Percentiles rank a stretch among this genome's conserved stretches.
These are phyloP conservation scores for Parastagonospora nodorum DNA, from an alignment of 2,329 filamentous ascomycete genomes.

Conservation along the genomic window DNA sequence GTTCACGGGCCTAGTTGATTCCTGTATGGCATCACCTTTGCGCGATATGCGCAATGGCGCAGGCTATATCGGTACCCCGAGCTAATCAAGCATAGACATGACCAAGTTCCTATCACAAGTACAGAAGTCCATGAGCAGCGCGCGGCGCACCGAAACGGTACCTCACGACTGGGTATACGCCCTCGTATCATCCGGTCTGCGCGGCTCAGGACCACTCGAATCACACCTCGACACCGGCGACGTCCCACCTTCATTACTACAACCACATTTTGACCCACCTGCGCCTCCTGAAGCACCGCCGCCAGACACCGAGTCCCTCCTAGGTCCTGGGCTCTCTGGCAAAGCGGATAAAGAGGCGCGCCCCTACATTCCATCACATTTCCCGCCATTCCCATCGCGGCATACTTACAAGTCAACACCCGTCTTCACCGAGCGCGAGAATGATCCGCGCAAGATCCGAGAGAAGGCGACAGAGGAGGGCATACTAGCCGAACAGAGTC, in stretches of 20 bases:
- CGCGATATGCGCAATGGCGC: conserved; percentile 6
- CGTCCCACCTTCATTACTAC: conserved; percentile 41
- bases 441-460: conserved; percentile 63
- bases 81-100: conserved; percentile 53
- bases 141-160: conserved; percentile 60
- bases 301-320: conserved; percentile 53
- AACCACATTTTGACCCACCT: conserved; percentile 50
- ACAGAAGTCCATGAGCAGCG: conserved; percentile 62
- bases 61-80: conserved; percentile 1
- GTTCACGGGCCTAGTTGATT: conserved; percentile 61
- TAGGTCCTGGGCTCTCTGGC: conserved; percentile 58
- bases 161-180: conserved; percentile 64
- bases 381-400: conserved; percentile 66
- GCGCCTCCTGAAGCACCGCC: conserved; percentile 48
- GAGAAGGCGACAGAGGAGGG: conserved; percentile 70
- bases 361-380: conserved; percentile 63
- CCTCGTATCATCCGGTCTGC: conserved; percentile 49
- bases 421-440: conserved; percentile 63
- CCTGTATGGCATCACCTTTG: conserved; percentile 56
- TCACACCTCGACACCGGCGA: conserved; percentile 49
- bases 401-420: conserved; percentile 68
- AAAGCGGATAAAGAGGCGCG: conserved; percentile 53
- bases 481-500: conserved; percentile 66
- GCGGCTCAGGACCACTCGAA: conserved; percentile 46
- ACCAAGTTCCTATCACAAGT: conserved; percentile 59